Percentiles rank a stretch among this genome's conserved stretches.
phyloP scores from a whole-genome alignment of 202 grass and related monocot species.

The Panicum virgatum region DNA sequence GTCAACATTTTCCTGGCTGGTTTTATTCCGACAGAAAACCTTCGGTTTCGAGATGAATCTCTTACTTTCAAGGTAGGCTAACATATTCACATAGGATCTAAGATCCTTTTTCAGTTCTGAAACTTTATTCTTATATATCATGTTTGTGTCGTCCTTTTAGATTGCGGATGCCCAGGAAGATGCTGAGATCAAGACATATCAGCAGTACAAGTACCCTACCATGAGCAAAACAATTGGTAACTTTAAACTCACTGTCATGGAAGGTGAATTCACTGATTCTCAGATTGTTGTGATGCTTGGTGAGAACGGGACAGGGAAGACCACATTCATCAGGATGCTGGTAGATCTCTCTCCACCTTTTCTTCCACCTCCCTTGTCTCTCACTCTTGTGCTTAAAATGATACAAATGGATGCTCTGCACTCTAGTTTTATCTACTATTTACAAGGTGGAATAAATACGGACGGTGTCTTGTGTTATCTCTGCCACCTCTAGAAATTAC shows the following conservation, averaged over 20 bases:
- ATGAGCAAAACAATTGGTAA: constrained; percentile 93
- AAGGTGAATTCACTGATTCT: constrained; percentile 91
- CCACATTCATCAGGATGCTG: constrained; percentile 93
- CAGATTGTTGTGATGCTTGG: constrained; percentile 94
- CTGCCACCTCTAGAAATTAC: no score
- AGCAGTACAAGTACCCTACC: constrained; percentile 85
- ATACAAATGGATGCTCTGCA: no score
- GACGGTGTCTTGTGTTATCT: no score
- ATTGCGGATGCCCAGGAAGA: constrained; percentile 82
- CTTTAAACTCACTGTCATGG: constrained; percentile 69
- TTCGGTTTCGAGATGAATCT: constrained; percentile 86
- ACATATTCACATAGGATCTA: constrained; percentile 5
- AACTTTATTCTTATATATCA: constrained; percentile 29
- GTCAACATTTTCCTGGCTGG: constrained; percentile 88
- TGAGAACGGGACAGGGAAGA: constrained; percentile 89
- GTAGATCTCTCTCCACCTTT: constrained; percentile 24
- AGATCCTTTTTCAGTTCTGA: not conserved
- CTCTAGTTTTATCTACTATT: no score
- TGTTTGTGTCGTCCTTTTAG: constrained; percentile 41
- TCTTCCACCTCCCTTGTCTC: not conserved
- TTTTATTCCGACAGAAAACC: constrained; percentile 93
- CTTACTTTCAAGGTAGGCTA: constrained; percentile 84
- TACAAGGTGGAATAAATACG: no score
- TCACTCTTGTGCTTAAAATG: not conserved
- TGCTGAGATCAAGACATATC: constrained; percentile 78